Evolutionary conservation across 345 rosid species (phyloP).

Genomic region (Rhodamnia rubescens): DNA sequence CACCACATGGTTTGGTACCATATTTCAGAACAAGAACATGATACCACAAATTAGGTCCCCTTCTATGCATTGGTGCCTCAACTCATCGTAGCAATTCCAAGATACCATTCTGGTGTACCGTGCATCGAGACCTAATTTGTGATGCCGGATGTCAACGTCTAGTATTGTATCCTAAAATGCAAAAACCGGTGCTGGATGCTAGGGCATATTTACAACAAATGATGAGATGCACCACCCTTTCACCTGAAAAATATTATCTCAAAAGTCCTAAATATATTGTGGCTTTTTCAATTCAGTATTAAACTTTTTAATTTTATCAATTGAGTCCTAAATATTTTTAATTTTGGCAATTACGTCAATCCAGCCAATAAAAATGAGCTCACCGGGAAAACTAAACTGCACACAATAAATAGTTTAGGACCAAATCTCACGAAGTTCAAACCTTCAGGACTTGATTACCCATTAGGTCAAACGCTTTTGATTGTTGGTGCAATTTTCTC

Average conservation of each 20-base stretch:
- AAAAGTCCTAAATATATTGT: neutral
- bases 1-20: too few relatives aligned
- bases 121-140: neutral
- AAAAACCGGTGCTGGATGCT: neutral
- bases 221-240: too few relatives aligned
- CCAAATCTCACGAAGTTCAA: neutral
- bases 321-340: neutral
- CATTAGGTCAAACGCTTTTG: neutral
- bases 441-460: neutral
- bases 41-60: neutral
- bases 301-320: too few relatives aligned
- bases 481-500: neutral
- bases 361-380: neutral
- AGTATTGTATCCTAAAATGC: neutral
- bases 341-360: neutral
- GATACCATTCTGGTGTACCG: neutral
- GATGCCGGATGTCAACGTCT: neutral
- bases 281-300: neutral
- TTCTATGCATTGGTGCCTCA: neutral
- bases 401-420: neutral
- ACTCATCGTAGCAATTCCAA: neutral
- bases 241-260: neutral
- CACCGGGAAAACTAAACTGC: neutral
- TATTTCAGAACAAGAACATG: neutral
- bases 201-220: neutral